Evolutionary conservation across 805 yeast species (phyloP).

Genomic region (Ogataea populi-albae): DNA sequence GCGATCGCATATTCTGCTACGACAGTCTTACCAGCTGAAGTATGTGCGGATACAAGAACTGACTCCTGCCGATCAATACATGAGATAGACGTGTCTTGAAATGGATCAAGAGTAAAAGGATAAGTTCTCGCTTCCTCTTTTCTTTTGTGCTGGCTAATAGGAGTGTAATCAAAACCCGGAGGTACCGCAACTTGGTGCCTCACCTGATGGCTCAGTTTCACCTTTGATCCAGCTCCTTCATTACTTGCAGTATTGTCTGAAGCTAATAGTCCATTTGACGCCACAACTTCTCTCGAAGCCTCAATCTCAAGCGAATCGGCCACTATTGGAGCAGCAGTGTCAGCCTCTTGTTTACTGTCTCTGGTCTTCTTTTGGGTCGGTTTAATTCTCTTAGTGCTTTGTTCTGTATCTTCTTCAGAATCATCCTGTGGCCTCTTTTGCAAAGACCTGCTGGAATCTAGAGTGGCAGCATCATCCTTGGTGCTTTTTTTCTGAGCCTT

Average conservation of each 20-base stretch:
- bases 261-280: conserved; percentile 64
- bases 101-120: conserved; percentile 93
- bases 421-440: conserved; percentile 2
- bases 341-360: conserved; percentile 23
- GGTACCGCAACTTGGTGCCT: conserved; percentile 98
- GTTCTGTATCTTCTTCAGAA: conserved; percentile 9
- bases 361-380: conserved; percentile 29
- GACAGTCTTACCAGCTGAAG: conserved; percentile 96
- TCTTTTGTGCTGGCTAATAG: conserved; percentile 85
- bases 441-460: conserved; percentile 4
- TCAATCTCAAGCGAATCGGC: conserved; percentile 86
- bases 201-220: conserved; percentile 85
- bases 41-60: conserved; percentile 95
- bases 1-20: conserved; percentile 98
- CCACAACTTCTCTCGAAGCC: conserved; percentile 85
- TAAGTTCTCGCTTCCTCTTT: conserved; percentile 78
- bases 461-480: neutral
- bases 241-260: conserved; percentile 34
- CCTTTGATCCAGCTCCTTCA: conserved; percentile 30
- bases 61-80: conserved; percentile 94
- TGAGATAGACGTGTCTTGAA: conserved; percentile 94
- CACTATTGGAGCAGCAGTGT: conserved; percentile 59
- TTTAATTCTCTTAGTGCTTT: conserved; percentile 28
- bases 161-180: conserved; percentile 81
- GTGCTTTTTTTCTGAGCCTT: conserved; percentile 3